A percentile compares a stretch with the other conserved stretches of the same genome.
phyloP scores from a whole-genome alignment of 352 stramenopile genomes.

The Globisporangium parvum region DNA sequence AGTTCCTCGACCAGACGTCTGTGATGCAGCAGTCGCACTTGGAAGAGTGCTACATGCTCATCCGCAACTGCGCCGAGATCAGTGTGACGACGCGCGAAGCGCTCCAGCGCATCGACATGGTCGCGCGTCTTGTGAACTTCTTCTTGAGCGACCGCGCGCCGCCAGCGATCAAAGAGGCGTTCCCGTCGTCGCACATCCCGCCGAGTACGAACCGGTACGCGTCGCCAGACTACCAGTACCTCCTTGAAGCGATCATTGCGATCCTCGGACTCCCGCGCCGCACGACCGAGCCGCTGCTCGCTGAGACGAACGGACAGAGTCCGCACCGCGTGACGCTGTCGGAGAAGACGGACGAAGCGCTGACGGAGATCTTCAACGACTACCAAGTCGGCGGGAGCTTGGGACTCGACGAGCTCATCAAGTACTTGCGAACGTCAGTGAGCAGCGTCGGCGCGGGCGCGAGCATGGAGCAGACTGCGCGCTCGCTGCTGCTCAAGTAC shows the following conservation, averaged over 20 bases:
- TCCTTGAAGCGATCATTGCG: conserved; percentile 84
- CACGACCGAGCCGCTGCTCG: conserved; percentile 55
- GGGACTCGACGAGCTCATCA: conserved; percentile 51
- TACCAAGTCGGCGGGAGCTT: conserved; percentile 41
- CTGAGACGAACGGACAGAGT: conserved; percentile 62
- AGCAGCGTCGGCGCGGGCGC: conserved; percentile 42
- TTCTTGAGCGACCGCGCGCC: conserved; percentile 72
- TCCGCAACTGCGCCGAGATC: conserved; percentile 70
- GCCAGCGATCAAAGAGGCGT: conserved; percentile 62
- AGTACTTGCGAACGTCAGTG: conserved; percentile 67
- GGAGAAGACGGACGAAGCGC: conserved; percentile 61
- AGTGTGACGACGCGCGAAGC: conserved; percentile 39
- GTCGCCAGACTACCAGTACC: conserved; percentile 83
- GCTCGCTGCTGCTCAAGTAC: conserved; percentile 66
- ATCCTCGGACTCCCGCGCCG: conserved; percentile 72
- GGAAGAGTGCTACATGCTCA: conserved; percentile 84
- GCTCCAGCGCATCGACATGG: conserved; percentile 61
- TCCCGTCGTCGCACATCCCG: conserved; percentile 48
- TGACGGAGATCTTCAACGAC: conserved; percentile 76
- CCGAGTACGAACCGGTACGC: conserved; percentile 39
- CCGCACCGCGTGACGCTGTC: conserved; percentile 62
- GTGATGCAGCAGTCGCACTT: conserved; percentile 78
- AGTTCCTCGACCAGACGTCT: conserved; percentile 68
- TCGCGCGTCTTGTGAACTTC: conserved; percentile 75
- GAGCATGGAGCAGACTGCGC: conserved; percentile 60